Evolutionary conservation across 2,329 filamentous ascomycete species (phyloP).

Genomic region (Simplicillium sp.): DNA sequence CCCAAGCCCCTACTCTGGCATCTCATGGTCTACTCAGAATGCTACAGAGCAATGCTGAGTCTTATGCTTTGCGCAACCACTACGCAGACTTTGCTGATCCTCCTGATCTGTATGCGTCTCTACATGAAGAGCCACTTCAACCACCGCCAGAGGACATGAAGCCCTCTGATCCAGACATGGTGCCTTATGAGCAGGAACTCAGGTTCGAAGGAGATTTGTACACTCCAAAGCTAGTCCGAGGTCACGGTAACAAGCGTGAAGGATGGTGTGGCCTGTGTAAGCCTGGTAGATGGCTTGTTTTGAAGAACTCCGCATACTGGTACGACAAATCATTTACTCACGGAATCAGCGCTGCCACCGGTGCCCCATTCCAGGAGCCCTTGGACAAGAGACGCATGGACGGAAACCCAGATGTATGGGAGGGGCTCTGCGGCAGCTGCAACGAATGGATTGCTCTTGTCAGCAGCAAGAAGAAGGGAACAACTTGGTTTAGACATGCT

Average conservation of each 20-base stretch:
- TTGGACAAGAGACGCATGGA: constrained; percentile 68
- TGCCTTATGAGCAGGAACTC: constrained; percentile 69
- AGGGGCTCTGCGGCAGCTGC: constrained; percentile 69
- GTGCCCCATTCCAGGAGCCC: constrained; percentile 68
- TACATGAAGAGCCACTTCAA: constrained; percentile 63
- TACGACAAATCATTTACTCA: constrained; percentile 89
- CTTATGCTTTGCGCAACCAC: constrained; percentile 56
- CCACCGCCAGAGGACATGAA: constrained; percentile 78
- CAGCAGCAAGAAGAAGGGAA: constrained; percentile 86
- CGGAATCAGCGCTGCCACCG: constrained; percentile 74
- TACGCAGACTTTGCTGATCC: constrained; percentile 67
- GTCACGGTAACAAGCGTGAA: constrained; percentile 78
- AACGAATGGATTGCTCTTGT: constrained; percentile 74
- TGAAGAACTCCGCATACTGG: constrained; percentile 90
- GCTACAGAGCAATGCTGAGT: constrained; percentile 65
- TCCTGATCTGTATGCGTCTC: constrained; percentile 66
- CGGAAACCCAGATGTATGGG: constrained; percentile 73
- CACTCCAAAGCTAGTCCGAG: constrained; percentile 75
- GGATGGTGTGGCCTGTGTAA: constrained; percentile 89
- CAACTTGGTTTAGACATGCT: constrained; percentile 81
- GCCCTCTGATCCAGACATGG: constrained; percentile 63
- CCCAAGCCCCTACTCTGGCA: constrained; percentile 52
- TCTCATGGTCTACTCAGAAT: constrained; percentile 66
- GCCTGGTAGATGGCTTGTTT: constrained; percentile 72
- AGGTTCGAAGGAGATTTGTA: constrained; percentile 76